Conservation (phyloP, 2,329 filamentous ascomycete genomes). For the Hypoxylon sp. region DNA sequence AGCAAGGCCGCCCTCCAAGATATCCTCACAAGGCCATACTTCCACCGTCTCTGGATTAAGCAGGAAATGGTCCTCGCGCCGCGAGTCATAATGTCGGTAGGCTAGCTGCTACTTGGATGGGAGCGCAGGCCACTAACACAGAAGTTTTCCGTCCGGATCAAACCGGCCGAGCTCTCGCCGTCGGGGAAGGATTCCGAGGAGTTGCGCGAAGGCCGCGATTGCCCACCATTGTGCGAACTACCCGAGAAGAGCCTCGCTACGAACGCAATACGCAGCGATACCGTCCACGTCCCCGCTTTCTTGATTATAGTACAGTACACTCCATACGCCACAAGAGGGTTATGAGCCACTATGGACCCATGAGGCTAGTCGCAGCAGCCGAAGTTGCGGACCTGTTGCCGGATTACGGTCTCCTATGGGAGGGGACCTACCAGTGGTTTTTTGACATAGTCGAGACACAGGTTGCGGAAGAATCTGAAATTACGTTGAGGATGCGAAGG, state of each 20-base stretch:
- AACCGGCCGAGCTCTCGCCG: not conserved
- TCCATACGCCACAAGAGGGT: not conserved
- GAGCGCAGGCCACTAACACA: not conserved
- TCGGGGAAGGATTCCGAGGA: not conserved
- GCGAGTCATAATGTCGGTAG: not conserved
- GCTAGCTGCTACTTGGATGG: not conserved
- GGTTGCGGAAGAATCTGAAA: not conserved
- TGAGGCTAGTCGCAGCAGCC: not conserved
- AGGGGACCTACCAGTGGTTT: slow-evolving; percentile 1
- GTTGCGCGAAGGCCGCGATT: not conserved
- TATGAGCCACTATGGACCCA: not conserved
- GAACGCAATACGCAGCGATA: not conserved
- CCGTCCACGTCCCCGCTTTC: not conserved
- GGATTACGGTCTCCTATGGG: not conserved
- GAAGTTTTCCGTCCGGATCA: not conserved
- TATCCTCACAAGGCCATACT: not conserved
- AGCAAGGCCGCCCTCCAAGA: not conserved
- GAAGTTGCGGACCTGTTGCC: not conserved
- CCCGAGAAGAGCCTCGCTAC: not conserved
- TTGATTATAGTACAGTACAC: not conserved
- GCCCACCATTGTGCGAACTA: not conserved
- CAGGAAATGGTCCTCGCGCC: slow-evolving; percentile 1
- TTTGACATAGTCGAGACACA: not conserved
- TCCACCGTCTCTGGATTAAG: not conserved
- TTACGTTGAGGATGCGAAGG: slow-evolving; percentile 1